Base-by-base conservation (phyloP, 352 stramenopile genomes). In the Globisporangium megalacanthum region DNA sequence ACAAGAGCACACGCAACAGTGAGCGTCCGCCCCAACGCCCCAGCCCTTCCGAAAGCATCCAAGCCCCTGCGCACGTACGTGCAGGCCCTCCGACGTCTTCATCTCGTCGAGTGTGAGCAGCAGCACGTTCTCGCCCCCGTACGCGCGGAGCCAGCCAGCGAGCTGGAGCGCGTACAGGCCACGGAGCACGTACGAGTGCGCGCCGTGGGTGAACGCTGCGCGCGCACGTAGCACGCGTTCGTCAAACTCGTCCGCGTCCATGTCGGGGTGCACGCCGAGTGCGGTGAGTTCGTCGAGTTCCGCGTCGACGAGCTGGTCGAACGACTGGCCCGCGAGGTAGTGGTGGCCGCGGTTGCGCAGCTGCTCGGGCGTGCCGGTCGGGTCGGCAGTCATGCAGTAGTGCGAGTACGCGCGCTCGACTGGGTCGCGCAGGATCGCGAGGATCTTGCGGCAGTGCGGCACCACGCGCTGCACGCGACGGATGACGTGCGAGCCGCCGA, bases 81-180 rank as follows among this genome's bases (percentile, higher is more conserved):
- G 73, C 33, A 92, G 66, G 22, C 73, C 72, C 3, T 87, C 60
- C 0, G 69, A 61, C 6, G 66, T 86, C 72, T 89, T 94, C 73
- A 98, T 97, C 29, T 98, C 91, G 54, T 99, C 95, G 37, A 98
- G 72, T 49, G 84, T 94, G 14, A 98, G 60, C 13, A 98, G 73
- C 49, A 98, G 64, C 52, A 99, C 93, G 49, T 96, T 89, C 39
- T 97, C 74, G 19, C 66, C 68, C 9, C 75, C 68, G 60, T 98
- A 99, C 0, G 89, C 87, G 19, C 86, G 60, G 1, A 98, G 75
- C 97, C 97, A 99, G 7, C 83, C 83, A 29, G 77, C 56, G 20
- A 99, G 73, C 72, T 99, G 95, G 31, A 99, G 68, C 45, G 86
- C 95, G 68, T 99, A 99, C 45, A 99, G 69, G 0, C 97, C 96